phyloP scores from a whole-genome alignment of 2,329 filamentous ascomycete genomes.

The Calycina marina region DNA sequence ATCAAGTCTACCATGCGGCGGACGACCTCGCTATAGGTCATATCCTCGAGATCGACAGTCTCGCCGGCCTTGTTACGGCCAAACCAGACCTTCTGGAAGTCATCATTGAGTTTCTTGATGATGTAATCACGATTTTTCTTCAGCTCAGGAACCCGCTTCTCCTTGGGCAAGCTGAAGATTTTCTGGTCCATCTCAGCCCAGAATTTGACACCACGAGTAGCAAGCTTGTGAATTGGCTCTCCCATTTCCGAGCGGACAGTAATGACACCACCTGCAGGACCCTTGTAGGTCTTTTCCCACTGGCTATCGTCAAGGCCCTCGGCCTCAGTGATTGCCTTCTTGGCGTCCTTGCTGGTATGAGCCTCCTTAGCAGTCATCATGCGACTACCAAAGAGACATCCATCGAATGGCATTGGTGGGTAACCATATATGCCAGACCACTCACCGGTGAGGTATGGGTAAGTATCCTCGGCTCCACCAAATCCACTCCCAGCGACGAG shows the following conservation, averaged over 20 bases:
- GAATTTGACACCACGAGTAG: conserved; percentile 87
- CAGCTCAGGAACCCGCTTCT: conserved; percentile 76
- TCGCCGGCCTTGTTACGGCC: conserved; percentile 69
- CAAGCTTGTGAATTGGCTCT: conserved; percentile 97
- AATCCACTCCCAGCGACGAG: conserved; percentile 86
- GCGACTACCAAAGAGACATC: conserved; percentile 77
- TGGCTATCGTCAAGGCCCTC: conserved; percentile 66
- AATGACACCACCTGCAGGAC: conserved; percentile 80
- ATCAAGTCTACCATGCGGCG: conserved; percentile 79
- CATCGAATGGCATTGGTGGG: conserved; percentile 88
- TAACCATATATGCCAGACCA: conserved; percentile 85
- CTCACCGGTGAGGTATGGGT: conserved; percentile 77
- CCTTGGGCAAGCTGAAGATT: conserved; percentile 87
- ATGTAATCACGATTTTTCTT: conserved; percentile 83
- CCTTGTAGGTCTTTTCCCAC: conserved; percentile 92
- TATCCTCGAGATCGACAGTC: conserved; percentile 80
- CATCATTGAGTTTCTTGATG: conserved; percentile 88
- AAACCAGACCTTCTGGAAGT: conserved; percentile 97
- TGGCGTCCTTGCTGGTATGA: conserved; percentile 73
- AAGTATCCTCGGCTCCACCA: conserved; percentile 78
- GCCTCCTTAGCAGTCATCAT: conserved; percentile 94
- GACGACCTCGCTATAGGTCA: conserved; percentile 85
- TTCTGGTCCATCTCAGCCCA: conserved; percentile 99
- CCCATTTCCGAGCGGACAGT: conserved; percentile 98
- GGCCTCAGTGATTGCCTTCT: conserved; percentile 80